These are phyloP conservation scores for Lepiota venenata DNA, from an alignment of 768 basidiomycete genomes.

Conservation along the genomic window DNA sequence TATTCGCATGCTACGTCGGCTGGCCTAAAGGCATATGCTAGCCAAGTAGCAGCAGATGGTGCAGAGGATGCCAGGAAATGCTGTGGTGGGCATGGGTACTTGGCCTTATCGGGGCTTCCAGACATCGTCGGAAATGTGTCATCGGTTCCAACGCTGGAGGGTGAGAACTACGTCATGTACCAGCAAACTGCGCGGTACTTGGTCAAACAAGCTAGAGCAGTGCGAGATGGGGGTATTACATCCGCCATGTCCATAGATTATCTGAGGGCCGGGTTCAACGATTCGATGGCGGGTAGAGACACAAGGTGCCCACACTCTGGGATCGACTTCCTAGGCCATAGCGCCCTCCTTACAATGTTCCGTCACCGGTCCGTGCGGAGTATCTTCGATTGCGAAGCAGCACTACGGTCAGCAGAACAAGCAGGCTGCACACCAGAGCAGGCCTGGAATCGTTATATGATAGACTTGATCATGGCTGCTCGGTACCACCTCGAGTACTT, in stretches of 20 bases:
- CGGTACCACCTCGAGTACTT: constrained; percentile 22
- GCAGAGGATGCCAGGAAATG: constrained; percentile 24
- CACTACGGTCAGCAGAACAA: constrained; percentile 11
- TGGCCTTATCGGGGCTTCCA: constrained; percentile 20
- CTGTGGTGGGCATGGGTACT: constrained; percentile 24
- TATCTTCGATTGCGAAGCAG: constrained; percentile 14
- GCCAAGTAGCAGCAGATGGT: constrained; percentile 21
- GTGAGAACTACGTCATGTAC: constrained; percentile 26
- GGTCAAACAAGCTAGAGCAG: constrained; percentile 14
- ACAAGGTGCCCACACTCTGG: neutral
- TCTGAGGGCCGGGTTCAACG: neutral
- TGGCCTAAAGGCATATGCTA: constrained; percentile 20
- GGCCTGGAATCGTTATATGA: constrained; percentile 25
- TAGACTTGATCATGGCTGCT: constrained; percentile 19
- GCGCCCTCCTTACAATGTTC: constrained; percentile 16
- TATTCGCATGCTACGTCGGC: constrained; percentile 18
- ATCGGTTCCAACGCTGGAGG: constrained; percentile 20
- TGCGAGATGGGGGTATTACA: neutral
- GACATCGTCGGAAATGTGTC: constrained; percentile 16
- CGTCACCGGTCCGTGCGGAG: constrained; percentile 21
- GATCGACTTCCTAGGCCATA: constrained; percentile 15
- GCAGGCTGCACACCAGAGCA: constrained; percentile 11
- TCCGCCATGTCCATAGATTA: constrained; percentile 1
- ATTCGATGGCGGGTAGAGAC: neutral
- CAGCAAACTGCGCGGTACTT: constrained; percentile 25